These are phyloP conservation scores for Scedosporium boydii DNA, from an alignment of 2,329 filamentous ascomycete genomes.

Conservation along the genomic window DNA sequence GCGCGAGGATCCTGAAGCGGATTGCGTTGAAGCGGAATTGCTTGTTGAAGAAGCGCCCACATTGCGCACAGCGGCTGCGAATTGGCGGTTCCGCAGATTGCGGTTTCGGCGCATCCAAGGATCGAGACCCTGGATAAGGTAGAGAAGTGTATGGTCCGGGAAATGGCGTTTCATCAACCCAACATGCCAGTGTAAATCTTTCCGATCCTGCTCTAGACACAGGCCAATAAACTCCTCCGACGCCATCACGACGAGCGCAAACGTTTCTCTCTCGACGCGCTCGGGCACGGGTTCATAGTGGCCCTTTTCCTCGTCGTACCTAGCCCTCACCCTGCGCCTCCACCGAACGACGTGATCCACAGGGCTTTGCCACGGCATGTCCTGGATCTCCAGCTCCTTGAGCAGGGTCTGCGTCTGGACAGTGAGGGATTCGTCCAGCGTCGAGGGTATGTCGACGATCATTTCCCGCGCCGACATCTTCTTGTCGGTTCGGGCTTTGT, in stretches of 20 bases:
- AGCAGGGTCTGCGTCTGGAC: slow-evolving; percentile 42
- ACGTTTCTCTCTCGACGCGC: slow-evolving; percentile 45
- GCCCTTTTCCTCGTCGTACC: slow-evolving; percentile 49
- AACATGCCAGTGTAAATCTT: slow-evolving; percentile 51
- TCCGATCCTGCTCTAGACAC: slow-evolving; percentile 33
- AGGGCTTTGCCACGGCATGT: slow-evolving; percentile 32
- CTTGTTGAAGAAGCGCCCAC: slow-evolving; percentile 12
- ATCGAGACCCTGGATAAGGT: slow-evolving; percentile 61
- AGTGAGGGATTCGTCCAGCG: slow-evolving; percentile 37
- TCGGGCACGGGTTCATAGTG: slow-evolving; percentile 54
- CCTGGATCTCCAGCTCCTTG: slow-evolving; percentile 36
- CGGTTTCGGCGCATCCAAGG: slow-evolving; percentile 61
- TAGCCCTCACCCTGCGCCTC: slow-evolving; percentile 57
- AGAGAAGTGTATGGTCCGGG: slow-evolving; percentile 46
- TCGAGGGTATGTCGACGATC: slow-evolving; percentile 60
- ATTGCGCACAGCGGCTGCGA: slow-evolving; percentile 52
- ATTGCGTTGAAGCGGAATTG: slow-evolving; percentile 14
- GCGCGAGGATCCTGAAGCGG: slow-evolving; percentile 15
- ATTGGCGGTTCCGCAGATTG: slow-evolving; percentile 58
- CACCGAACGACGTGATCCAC: slow-evolving; percentile 52
- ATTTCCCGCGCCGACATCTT: slow-evolving; percentile 66
- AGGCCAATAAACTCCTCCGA: slow-evolving; percentile 59
- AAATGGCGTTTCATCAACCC: slow-evolving; percentile 44
- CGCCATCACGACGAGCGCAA: slow-evolving; percentile 51
- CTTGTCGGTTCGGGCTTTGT: slow-evolving; percentile 64